Conservation (phyloP, 106 monocot genomes). For the Agapanthus africanus region DNA sequence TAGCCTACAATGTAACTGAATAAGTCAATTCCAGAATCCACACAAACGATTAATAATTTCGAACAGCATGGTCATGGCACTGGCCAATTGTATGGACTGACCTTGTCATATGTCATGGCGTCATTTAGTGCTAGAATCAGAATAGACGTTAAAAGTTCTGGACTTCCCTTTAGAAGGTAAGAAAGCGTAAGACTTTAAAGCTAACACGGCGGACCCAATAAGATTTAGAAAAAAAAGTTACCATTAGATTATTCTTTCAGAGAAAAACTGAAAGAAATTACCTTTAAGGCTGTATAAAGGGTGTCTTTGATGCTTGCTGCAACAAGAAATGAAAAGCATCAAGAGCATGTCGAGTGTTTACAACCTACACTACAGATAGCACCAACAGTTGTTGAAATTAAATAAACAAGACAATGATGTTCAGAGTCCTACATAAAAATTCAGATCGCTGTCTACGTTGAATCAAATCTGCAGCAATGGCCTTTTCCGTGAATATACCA, state of each 20-base stretch:
- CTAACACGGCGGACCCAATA: neutral
- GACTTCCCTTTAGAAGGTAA: slow-evolving; percentile 47
- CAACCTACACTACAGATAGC: neutral
- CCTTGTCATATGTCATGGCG: slow-evolving; percentile 93
- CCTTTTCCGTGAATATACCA: slow-evolving; percentile 29
- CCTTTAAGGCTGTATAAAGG: slow-evolving; percentile 52
- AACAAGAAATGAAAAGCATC: slow-evolving; percentile 12
- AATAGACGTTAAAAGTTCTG: slow-evolving; percentile 65
- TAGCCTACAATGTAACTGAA: slow-evolving; percentile 43
- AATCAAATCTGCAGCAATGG: slow-evolving; percentile 83
- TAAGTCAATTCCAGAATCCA: slow-evolving; percentile 9
- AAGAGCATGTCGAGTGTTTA: neutral
- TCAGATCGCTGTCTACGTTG: slow-evolving; percentile 79
- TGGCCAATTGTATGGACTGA: slow-evolving; percentile 11
- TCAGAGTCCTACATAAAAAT: slow-evolving; percentile 54
- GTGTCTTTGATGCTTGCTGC: slow-evolving; percentile 75
- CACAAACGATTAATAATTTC: neutral
- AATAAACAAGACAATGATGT: neutral
- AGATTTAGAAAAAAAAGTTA: neutral
- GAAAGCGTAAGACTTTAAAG: neutral
- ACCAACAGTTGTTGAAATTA: neutral
- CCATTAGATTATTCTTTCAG: neutral
- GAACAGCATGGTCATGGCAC: neutral
- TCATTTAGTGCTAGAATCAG: slow-evolving; percentile 84
- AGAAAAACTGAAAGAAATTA: slow-evolving; percentile 23